phyloP scores from a whole-genome alignment of 1,284 basidiomycete genomes.

The Ganoderma boninense region DNA sequence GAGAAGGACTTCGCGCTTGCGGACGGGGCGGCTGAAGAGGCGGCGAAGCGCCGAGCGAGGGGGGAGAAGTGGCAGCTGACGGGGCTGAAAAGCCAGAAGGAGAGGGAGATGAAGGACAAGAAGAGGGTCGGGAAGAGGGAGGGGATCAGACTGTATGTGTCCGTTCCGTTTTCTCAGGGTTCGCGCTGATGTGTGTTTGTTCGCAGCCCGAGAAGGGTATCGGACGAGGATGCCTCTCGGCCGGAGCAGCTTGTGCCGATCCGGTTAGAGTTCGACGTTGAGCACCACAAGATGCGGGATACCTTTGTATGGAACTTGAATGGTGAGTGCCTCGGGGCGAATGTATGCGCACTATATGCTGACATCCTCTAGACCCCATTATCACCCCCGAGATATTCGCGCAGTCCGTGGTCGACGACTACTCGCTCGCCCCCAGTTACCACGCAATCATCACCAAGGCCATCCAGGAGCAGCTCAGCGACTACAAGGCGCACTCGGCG shows the following conservation, averaged over 20 bases:
- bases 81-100: slow-evolving; percentile 45
- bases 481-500: slow-evolving; percentile 74
- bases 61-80: slow-evolving; percentile 58
- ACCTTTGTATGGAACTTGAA: slow-evolving; percentile 98
- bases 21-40: slow-evolving; percentile 38
- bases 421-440: slow-evolving; percentile 79
- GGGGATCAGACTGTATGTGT: slow-evolving; percentile 69
- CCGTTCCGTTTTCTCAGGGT: slow-evolving; percentile 16
- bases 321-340: slow-evolving; percentile 58
- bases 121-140: slow-evolving; percentile 70
- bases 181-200: slow-evolving; percentile 14
- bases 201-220: slow-evolving; percentile 68
- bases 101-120: slow-evolving; percentile 50
- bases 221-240: slow-evolving; percentile 63
- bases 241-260: slow-evolving; percentile 91
- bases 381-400: slow-evolving; percentile 93
- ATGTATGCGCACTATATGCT: not conserved
- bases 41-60: slow-evolving; percentile 30
- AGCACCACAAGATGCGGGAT: slow-evolving; percentile 92
- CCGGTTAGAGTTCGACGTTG: slow-evolving; percentile 93
- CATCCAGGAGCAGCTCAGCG: slow-evolving; percentile 89
- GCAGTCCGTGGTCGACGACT: slow-evolving; percentile 91
- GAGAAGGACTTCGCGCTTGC: slow-evolving; percentile 49
- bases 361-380: slow-evolving; percentile 69
- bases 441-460: slow-evolving; percentile 80